Evolutionary conservation across 352 stramenopile genomes (phyloP).

Genomic region (Phytophthora megakarya): DNA sequence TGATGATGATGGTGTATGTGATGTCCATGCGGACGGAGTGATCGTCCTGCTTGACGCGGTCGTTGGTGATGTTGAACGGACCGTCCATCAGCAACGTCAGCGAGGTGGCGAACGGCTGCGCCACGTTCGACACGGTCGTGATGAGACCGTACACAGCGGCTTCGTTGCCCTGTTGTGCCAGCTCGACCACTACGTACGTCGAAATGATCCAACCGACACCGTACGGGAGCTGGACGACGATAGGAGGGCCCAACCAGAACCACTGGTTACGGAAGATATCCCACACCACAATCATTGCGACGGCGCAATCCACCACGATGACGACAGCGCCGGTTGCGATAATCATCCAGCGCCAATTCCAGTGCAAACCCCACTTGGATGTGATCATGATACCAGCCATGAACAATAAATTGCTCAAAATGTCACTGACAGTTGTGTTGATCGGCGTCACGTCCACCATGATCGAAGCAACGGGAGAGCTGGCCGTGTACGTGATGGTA

Average conservation of each 20-base stretch:
- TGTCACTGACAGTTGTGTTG: constrained; percentile 34
- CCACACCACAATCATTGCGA: constrained; percentile 38
- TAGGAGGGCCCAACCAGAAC: constrained; percentile 42
- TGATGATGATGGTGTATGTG: constrained; percentile 41
- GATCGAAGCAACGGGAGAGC: constrained; percentile 23
- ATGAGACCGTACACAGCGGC: constrained; percentile 35
- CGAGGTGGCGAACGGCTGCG: constrained; percentile 29
- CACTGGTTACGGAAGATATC: constrained; percentile 42
- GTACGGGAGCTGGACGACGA: constrained; percentile 49
- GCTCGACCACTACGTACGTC: constrained; percentile 29
- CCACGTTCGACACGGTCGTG: constrained; percentile 33
- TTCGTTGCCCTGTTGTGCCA: constrained; percentile 31
- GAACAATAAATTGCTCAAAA: constrained; percentile 40
- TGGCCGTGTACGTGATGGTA: constrained; percentile 37
- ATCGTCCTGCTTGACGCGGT: constrained; percentile 33
- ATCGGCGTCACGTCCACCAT: constrained; percentile 39
- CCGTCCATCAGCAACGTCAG: constrained; percentile 29
- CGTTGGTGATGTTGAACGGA: constrained; percentile 37
- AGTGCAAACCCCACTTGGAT: constrained; percentile 40
- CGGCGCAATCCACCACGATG: constrained; percentile 27
- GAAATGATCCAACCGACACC: constrained; percentile 51
- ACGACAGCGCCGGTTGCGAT: constrained; percentile 21
- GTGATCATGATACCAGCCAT: constrained; percentile 40
- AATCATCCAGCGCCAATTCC: constrained; percentile 46
- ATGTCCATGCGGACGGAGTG: constrained; percentile 33